Evolutionary conservation across 75 land plant genomes (phyloP).

Genomic region (Picea glauca): DNA sequence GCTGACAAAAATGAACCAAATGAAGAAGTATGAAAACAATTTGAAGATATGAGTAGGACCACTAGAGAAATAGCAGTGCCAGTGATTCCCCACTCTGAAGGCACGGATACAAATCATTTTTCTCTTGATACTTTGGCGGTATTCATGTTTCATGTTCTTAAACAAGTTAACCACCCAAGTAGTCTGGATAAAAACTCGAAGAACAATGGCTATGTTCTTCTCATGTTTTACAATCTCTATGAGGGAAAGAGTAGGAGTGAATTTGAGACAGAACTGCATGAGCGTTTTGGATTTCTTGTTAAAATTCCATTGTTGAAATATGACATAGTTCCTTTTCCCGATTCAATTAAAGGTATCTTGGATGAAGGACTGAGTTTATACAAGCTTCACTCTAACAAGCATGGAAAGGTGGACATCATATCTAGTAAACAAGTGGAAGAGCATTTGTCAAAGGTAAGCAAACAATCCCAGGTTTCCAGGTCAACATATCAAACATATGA

Average conservation of each 20-base stretch:
- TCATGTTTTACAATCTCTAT: constrained; percentile 96
- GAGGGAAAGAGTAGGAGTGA: constrained; percentile 83
- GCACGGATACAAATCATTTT: too few species aligned
- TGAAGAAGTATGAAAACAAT: constrained; percentile 88
- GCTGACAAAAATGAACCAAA: constrained; percentile 99
- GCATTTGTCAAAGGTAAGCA: too few species aligned
- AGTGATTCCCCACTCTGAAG: constrained; percentile 72
- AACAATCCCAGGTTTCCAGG: too few species aligned
- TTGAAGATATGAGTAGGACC: constrained; percentile 47
- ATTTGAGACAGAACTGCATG: constrained; percentile 66
- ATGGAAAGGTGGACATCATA: constrained; percentile 52
- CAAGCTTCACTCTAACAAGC: constrained; percentile 54
- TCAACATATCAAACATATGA: too few species aligned
- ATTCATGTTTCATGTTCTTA: constrained; percentile 54
- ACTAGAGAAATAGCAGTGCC: constrained; percentile 82
- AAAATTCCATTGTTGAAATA: constrained; percentile 81
- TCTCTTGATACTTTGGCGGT: too few species aligned
- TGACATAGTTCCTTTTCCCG: constrained; percentile 72
- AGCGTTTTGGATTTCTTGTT: constrained; percentile 75
- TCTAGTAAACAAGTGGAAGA: too few species aligned
- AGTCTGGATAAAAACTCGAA: constrained; percentile 84
- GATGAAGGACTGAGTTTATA: constrained; percentile 80
- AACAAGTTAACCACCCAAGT: constrained; percentile 90
- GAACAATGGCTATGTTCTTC: constrained; percentile 92
- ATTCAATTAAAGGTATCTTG: constrained; percentile 41